Evolutionary conservation across 2,329 filamentous ascomycete species (phyloP), one percentile per base, ranked within the genome.

Genomic region (Didymella sp.): DNA sequence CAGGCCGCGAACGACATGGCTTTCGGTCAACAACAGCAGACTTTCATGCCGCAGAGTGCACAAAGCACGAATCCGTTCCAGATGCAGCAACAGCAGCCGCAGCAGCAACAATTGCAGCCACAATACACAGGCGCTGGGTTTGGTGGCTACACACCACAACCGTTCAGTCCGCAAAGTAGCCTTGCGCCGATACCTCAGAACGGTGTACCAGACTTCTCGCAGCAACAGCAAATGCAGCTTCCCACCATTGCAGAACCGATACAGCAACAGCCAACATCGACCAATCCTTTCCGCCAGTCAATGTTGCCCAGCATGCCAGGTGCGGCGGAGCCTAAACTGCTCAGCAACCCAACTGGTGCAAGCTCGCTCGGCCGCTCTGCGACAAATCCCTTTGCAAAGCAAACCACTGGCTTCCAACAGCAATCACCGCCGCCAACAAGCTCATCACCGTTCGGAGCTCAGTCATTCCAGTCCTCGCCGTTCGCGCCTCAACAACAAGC

Each of bases 261-360:
- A 22, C 82, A 82, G 56, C 83, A 82, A 17, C 75, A 74, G 51
- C 72, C 71, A 85, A 87, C 73, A 67, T 87, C 81, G 21, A 96
- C 92, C 7, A 99, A 99, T 73, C 95, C 95, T 0, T 99, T 99
- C 85, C 85, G 95, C 38, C 89, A 92, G 72, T 97, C 94, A 1
- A 94, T 94, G 87, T 81, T 96, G 79, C 71, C 79, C 2, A 64
- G 48, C 41, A 51, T 62, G 25, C 59, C 63, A 24, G 64, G 64
- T 30, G 41, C 57, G 19, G 53, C 63, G 2, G 71, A 74, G 45
- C 68, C 67, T 13, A 72, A 72, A 27, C 60, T 74, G 4, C 61
- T 75, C 33, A 66, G 58, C 43, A 76, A 74, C 42, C 70, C 73
- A 7, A 71, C 69, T 5, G 68, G 67, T 46, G 67, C 49, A 75